phyloP scores from a whole-genome alignment of 2,329 filamentous ascomycete genomes.

The Apiospora phragmitis region DNA sequence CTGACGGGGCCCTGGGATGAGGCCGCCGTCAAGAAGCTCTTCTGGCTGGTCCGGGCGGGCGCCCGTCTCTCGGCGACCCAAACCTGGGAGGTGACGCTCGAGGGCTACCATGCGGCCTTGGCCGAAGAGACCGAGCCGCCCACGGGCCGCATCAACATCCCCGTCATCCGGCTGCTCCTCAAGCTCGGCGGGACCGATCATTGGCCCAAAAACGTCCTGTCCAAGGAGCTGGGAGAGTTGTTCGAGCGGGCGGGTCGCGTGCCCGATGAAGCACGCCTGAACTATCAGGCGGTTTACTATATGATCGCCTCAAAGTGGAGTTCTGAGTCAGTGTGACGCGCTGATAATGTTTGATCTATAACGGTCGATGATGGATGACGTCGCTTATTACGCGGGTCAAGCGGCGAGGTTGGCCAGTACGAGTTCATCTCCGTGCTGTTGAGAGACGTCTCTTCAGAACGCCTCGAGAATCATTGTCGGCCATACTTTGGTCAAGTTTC shows the following conservation, averaged over 20 bases:
- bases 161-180: conserved; percentile 12
- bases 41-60: conserved; percentile 46
- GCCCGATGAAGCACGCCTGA: background rate
- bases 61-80: conserved; percentile 31
- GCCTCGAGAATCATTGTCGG: background rate
- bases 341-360: background rate
- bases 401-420: background rate
- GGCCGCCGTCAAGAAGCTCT: conserved; percentile 40
- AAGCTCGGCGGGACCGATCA: conserved; percentile 10
- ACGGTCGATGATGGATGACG: background rate
- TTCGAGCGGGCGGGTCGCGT: background rate
- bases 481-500: conserved; percentile 48
- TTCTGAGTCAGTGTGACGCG: background rate
- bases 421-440: background rate
- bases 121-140: background rate
- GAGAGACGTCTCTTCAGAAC: background rate
- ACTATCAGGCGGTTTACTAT: background rate
- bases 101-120: conserved; percentile 38
- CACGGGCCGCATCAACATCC: conserved; percentile 11
- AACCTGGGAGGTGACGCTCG: conserved; percentile 43
- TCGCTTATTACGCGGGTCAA: background rate
- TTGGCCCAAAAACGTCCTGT: conserved; percentile 12
- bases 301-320: conserved; percentile 1
- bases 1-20: conserved; percentile 44
- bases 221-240: conserved; percentile 1